Evolutionary conservation across 352 stramenopile genomes (phyloP).

Genomic region (Phytophthora tubulina): DNA sequence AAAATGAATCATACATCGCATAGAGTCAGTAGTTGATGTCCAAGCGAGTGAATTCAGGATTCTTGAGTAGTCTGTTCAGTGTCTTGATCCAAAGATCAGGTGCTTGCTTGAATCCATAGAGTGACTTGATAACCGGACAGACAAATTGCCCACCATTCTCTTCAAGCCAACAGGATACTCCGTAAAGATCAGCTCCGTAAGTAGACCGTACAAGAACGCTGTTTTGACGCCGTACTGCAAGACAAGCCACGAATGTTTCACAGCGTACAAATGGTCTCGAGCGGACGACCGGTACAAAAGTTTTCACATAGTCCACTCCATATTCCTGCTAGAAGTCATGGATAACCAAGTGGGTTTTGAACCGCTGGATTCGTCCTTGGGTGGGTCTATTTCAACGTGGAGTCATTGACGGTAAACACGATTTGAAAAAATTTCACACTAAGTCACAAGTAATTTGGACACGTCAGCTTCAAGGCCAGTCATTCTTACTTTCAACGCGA

Average conservation of each 20-base stretch:
- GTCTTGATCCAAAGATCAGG: slow-evolving; percentile 21
- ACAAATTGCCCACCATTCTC: background rate
- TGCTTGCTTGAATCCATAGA: slow-evolving; percentile 18
- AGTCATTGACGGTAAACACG: too few species aligned
- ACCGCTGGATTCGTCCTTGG: too few species aligned
- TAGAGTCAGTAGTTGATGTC: slow-evolving; percentile 14
- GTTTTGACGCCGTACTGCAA: background rate
- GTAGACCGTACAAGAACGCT: background rate
- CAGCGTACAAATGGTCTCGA: background rate
- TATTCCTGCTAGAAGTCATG: background rate
- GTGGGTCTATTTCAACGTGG: too few species aligned
- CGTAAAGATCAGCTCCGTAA: background rate
- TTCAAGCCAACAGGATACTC: slow-evolving; percentile 7
- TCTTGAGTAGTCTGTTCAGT: background rate
- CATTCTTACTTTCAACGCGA: too few species aligned
- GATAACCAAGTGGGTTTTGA: too few species aligned
- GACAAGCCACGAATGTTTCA: background rate
- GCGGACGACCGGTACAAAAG: background rate
- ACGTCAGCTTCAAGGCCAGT: too few species aligned
- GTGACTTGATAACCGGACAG: slow-evolving; percentile 12
- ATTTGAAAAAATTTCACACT: too few species aligned
- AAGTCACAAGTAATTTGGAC: too few species aligned
- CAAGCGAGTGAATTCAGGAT: slow-evolving; percentile 4
- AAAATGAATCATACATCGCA: slow-evolving; percentile 1
- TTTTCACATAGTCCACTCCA: background rate